Base-by-base conservation (phyloP, 495 filamentous ascomycete genomes). In the Thozetella sp. region DNA sequence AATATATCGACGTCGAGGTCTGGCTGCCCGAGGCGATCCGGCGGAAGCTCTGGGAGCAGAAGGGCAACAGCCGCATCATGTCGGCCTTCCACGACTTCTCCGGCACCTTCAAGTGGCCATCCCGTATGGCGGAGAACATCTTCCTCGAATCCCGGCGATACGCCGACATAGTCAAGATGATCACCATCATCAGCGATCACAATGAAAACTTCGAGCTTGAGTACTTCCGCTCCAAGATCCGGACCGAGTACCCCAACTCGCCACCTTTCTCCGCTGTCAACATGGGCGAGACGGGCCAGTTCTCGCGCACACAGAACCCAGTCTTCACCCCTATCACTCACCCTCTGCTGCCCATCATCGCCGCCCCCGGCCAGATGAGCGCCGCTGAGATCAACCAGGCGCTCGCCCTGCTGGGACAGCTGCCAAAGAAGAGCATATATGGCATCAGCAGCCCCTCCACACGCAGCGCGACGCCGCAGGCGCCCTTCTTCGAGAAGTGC, bases 1-100 rank as follows among this genome's bases (percentile, higher is more conserved):
- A 93, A 69, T 95, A 93, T 69, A 88, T 95, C 51, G 91, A 95
- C 61, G 90, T 95, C 15, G 91, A 95, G 71, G 70, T 93, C 51
- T 93, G 91, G 90, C 80, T 93, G 17, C 91, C 91, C 9, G 91
- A 93, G 71, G 75, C 86, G 11, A 89, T 95, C 56, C 79, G 91
- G 54, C 75, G 76, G 52, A 79, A 71, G 40, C 73, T 95, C n/a
- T 85, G 85, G 23, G 84, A 88, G 67, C 78, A 83, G 48, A 85
- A 90, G 60, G 90, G 91, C 6, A 87, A 83, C 70, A 92, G 88
- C 71, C 85, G 86, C 52, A 91, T 95, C 72, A 92, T 93, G 78
- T 92, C 90, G 4, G 90, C 91, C 1, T 93, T 92, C 62, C 91
- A 95, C 72, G 91, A 95, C 72, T 93, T 93, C 66, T 90, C 90